Evolutionary conservation across 2,329 filamentous ascomycete genomes (phyloP).

Genomic region (Penicillium sp.): DNA sequence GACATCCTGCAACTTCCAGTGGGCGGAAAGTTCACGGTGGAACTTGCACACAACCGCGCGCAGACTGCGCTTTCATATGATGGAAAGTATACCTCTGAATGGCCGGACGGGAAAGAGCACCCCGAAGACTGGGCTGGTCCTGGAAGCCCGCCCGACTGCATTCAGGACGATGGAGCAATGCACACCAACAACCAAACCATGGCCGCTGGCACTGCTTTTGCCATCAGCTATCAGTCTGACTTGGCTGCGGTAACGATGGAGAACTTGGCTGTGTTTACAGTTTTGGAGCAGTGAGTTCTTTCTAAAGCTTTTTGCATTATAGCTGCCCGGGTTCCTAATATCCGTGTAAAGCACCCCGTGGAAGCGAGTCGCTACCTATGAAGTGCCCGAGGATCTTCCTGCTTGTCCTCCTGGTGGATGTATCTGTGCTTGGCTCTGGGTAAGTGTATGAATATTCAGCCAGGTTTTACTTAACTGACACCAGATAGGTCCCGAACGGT

Average conservation of each 20-base stretch:
- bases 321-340: not conserved
- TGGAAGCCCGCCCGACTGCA: constrained; percentile 36
- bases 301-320: not conserved
- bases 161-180: constrained; percentile 48
- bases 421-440: constrained; percentile 48
- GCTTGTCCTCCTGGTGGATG: constrained; percentile 43
- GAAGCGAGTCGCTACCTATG: constrained; percentile 42
- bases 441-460: constrained; percentile 4
- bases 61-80: constrained; percentile 52
- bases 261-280: constrained; percentile 56
- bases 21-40: constrained; percentile 52
- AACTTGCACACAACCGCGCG: constrained; percentile 55
- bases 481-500: constrained; percentile 32
- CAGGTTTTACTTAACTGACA: not conserved
- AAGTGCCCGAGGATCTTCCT: constrained; percentile 39
- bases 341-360: constrained; percentile 36
- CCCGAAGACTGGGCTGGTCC: constrained; percentile 51
- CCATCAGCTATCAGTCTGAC: constrained; percentile 55
- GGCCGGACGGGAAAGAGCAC: constrained; percentile 53
- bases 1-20: constrained; percentile 52
- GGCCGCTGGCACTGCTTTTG: constrained; percentile 53
- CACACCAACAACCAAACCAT: constrained; percentile 50
- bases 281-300: constrained; percentile 45
- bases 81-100: constrained; percentile 42
- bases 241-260: constrained; percentile 52